Evolutionary conservation across 2,329 filamentous ascomycete species (phyloP), one percentile per base, ranked within the genome.

Genomic region (Trichoderma citrinoviride): DNA sequence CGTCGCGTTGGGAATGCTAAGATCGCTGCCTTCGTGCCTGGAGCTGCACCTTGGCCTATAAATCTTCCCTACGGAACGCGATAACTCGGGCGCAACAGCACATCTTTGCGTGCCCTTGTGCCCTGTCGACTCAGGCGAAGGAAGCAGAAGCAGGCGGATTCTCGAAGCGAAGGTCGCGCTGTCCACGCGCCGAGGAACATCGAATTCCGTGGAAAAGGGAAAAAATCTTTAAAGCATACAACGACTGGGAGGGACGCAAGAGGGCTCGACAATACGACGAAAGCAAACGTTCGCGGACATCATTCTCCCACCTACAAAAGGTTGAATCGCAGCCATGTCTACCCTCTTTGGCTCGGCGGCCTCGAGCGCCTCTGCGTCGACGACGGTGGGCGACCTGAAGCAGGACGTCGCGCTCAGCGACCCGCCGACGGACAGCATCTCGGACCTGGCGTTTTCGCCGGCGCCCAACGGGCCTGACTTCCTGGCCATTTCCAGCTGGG

Each of bases 401-500:
- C 90, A 93, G 74, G 95, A 99, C 77, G 87, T 98, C 62, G 84
- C 90, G 61, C 82, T 99, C 64, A 85, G 81, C 66, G 85, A 89
- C 69, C 90, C 91, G 15, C 95, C 95, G 23, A 89, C 92, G 70
- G 95, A 99, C 79, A 91, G 90, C 77, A 90, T 98, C 73, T 93
- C 93, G 41, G 92, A 93, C 74, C 84, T 99, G 66, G 82, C 87
- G 55, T 99, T 97, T 80, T 93, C 90, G 15, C 87, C 90, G 73
- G 83, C 73, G 73, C 79, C 67, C 73, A 82, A 75, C 73, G 77
- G 72, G 52, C 75, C 76, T 73, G 92, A 98, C 72, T 90, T 96
- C 75, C 83, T 99, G 19, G 93, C 94, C 25, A 91, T 97, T 41
- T 83, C 92, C 54, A 97, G 92, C 72, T 99, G 95, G 95, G 95